phyloP scores from a whole-genome alignment of 1,139 yeast genomes.

The Pichia sp. region DNA sequence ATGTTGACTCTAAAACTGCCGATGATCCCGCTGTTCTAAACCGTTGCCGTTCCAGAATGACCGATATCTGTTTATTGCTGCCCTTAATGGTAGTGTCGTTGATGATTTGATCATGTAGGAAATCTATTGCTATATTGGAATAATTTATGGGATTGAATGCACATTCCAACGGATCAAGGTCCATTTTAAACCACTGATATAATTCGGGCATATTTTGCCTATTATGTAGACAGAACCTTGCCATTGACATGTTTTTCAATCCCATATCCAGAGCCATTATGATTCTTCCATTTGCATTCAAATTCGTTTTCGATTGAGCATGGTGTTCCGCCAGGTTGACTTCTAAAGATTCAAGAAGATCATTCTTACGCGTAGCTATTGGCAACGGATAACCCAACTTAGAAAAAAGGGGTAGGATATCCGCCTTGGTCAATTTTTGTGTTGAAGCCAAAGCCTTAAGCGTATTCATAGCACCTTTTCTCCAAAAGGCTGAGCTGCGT shows the following conservation, averaged over 20 bases:
- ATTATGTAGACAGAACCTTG: slow-evolving; percentile 21
- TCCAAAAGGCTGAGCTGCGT: background rate
- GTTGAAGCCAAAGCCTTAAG: background rate
- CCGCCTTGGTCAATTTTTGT: slow-evolving; percentile 10
- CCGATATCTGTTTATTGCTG: background rate
- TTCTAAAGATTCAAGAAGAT: slow-evolving; percentile 14
- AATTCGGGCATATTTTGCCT: slow-evolving; percentile 30
- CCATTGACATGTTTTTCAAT: slow-evolving; percentile 39
- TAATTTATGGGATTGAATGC: slow-evolving; percentile 28
- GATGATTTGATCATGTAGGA: slow-evolving; percentile 19
- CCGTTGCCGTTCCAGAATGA: slow-evolving; percentile 51
- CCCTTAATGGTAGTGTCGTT: background rate
- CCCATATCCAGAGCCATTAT: slow-evolving; percentile 42
- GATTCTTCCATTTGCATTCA: background rate
- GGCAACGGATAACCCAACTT: slow-evolving; percentile 23
- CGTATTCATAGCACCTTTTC: background rate
- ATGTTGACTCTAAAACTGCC: slow-evolving; percentile 45
- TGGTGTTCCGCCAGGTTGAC: background rate
- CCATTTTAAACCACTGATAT: slow-evolving; percentile 42
- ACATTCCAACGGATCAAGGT: slow-evolving; percentile 25
- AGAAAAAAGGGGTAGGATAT: slow-evolving; percentile 5
- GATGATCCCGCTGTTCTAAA: slow-evolving; percentile 44
- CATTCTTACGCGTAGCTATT: slow-evolving; percentile 12
- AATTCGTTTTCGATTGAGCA: background rate
- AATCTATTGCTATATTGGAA: slow-evolving; percentile 20